Evolutionary conservation across 176 grass and related monocot species (phyloP).

Genomic region (Eremochloa ophiuroides): DNA sequence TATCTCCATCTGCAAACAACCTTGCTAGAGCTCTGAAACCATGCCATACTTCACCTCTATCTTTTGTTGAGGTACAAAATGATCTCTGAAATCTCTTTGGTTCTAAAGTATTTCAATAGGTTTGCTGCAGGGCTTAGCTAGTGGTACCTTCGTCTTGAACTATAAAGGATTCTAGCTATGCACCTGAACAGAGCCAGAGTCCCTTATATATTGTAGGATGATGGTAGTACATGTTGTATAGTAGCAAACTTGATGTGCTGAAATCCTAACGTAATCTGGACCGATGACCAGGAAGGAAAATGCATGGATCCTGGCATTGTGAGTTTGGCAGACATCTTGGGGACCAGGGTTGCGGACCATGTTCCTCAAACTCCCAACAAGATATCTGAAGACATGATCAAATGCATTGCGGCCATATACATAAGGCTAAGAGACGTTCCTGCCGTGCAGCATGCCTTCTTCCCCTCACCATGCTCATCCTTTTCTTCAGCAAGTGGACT

Average conservation of each 20-base stretch:
- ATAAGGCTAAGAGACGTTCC: slow-evolving; percentile 45
- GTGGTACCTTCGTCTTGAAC: not conserved
- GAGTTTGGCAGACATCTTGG: slow-evolving; percentile 91
- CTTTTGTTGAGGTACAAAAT: slow-evolving; percentile 62
- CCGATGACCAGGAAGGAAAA: slow-evolving; percentile 48
- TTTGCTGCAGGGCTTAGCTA: not conserved
- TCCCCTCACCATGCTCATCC: slow-evolving; percentile 83
- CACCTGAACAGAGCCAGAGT: not conserved
- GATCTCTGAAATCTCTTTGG: not conserved
- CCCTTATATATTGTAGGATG: not conserved
- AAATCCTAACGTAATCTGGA: not conserved
- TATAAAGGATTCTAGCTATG: not conserved
- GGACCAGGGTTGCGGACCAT: slow-evolving; percentile 83
- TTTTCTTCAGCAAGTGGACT: slow-evolving; percentile 73
- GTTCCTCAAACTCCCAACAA: slow-evolving; percentile 89
- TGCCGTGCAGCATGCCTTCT: slow-evolving; percentile 28
- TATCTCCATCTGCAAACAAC: slow-evolving; percentile 65
- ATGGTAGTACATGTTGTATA: not conserved
- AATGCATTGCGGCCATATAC: slow-evolving; percentile 76
- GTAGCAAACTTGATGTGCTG: not conserved
- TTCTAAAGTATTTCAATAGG: not conserved
- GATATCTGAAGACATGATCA: slow-evolving; percentile 90
- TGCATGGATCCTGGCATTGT: slow-evolving; percentile 41
- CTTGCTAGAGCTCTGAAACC: slow-evolving; percentile 68
- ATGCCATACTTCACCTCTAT: slow-evolving; percentile 73